Base-by-base conservation (phyloP, 805 yeast genomes). In the Myxozyma sirexii region DNA sequence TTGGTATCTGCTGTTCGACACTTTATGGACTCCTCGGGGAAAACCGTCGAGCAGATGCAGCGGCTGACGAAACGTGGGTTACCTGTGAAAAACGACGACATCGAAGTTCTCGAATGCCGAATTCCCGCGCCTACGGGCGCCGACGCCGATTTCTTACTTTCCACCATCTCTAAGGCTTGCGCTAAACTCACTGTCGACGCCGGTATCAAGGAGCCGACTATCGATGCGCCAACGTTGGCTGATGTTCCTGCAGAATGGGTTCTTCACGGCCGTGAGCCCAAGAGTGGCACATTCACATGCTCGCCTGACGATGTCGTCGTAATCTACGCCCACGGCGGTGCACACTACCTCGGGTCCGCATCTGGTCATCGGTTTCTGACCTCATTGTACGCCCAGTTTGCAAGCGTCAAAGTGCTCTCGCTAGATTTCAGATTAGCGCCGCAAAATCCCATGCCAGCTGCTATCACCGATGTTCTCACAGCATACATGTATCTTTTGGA, bases 321-420 rank as follows among this genome's bases (percentile, higher is more conserved):
- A 2, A 48, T 64, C n/a, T 63, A 54, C 47, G 58, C 52, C n/a
- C 67, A 64, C 33, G 67, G 67, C 15, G 67, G 67, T n/a, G 63
- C 67, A 8, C 64, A 64, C 45, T 63, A 53, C 21, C 19, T 64
- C 52, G 63, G 67, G 13, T 57, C 67, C 7, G 62, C 64, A 2
- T 45, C 53, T 8, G 60, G 37, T 8, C 63, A 63, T 38, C 17
- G 65, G 17, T 59, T 52, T 26, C 17, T 62, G 13, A 62, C 65
- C 7, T 46, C 59, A 5, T 33, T 43, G n/a, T 35, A 55, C 12
- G 60, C 60, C 10, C 54, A 49, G 35, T 29, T 31, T 38, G 45
- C 63, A 19, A 44, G 55, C n/a, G 54, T 24, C 15, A 39, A 35
- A 19, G 56, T 62, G 3, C 56, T 62, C 27, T 59, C 66, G 7